phyloP scores from a whole-genome alignment of 345 rosid genomes.

The Citrus maxima region DNA sequence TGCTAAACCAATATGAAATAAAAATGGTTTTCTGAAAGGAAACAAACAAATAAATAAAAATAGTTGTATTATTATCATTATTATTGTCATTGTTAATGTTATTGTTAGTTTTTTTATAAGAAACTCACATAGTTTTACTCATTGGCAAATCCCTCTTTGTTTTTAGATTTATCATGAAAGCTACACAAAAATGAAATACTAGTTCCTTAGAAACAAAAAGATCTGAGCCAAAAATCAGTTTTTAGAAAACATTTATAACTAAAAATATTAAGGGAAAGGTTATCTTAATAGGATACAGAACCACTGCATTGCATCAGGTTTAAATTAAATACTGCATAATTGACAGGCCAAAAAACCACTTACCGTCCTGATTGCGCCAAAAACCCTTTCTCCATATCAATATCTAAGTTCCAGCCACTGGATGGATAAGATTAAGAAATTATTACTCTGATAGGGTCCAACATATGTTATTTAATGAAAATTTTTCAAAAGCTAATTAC shows the following conservation, averaged over 20 bases:
- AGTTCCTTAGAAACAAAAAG: not conserved
- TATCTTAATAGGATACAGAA: not conserved
- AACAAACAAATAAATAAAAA: no score
- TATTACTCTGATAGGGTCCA: slow-evolving; percentile 11
- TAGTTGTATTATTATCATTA: no score
- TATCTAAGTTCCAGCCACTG: slow-evolving; percentile 85
- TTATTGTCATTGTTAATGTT: no score
- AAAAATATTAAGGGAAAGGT: not conserved
- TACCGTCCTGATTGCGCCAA: slow-evolving; percentile 18
- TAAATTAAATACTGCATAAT: not conserved
- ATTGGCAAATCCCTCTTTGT: not conserved
- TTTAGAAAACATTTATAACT: not conserved
- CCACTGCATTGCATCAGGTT: not conserved
- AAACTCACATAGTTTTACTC: no score
- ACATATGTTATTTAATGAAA: not conserved
- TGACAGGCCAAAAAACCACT: slow-evolving; percentile 17
- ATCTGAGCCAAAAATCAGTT: not conserved
- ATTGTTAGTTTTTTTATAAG: no score
- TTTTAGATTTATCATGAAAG: not conserved
- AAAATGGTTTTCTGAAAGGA: no score
- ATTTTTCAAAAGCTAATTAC: slow-evolving; percentile 30
- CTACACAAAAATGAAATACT: not conserved
- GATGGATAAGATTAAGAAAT: slow-evolving; percentile 5
- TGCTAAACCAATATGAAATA: no score
- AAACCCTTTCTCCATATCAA: slow-evolving; percentile 50